Conservation (phyloP, 768 basidiomycete genomes). For the Russula sp. region DNA sequence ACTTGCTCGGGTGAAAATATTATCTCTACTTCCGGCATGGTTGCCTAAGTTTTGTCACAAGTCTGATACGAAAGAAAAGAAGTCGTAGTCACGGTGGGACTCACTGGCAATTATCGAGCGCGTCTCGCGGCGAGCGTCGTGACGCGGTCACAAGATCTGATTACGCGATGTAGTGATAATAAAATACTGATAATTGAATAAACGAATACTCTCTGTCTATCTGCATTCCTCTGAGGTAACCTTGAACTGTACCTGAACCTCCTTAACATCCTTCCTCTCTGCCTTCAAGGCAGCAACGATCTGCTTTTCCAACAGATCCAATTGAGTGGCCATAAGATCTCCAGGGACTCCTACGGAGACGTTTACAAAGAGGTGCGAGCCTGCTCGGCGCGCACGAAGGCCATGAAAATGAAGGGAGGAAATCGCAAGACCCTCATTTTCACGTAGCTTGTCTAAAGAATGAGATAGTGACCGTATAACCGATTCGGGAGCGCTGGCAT, state of each 20-base stretch:
- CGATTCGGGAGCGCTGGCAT: conserved; percentile 63
- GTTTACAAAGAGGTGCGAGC: conserved; percentile 81
- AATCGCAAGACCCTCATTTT: neutral
- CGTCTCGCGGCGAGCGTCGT: neutral
- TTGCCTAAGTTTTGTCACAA: neutral
- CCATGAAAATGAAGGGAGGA: conserved; percentile 41
- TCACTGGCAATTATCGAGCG: too few species aligned
- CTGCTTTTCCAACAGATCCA: conserved; percentile 52
- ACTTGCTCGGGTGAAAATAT: conserved; percentile 44
- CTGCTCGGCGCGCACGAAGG: conserved; percentile 69
- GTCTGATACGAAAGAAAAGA: neutral
- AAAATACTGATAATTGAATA: neutral
- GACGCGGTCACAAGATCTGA: conserved; percentile 9
- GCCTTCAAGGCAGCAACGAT: conserved; percentile 52
- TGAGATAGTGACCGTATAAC: conserved; percentile 49
- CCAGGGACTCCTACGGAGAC: conserved; percentile 66
- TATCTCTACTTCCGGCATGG: conserved; percentile 46
- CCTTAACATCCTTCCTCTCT: conserved; percentile 59
- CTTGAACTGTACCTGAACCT: conserved; percentile 38
- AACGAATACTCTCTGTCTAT: neutral
- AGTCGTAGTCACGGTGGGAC: too few species aligned
- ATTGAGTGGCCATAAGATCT: conserved; percentile 49
- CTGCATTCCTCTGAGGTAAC: neutral
- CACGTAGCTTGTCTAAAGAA: conserved; percentile 30
- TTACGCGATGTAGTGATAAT: neutral